A percentile compares a stretch with the other conserved stretches of the same genome.
phyloP scores from a whole-genome alignment of 139 green algal genomes.

The Picochlorum sp. region DNA sequence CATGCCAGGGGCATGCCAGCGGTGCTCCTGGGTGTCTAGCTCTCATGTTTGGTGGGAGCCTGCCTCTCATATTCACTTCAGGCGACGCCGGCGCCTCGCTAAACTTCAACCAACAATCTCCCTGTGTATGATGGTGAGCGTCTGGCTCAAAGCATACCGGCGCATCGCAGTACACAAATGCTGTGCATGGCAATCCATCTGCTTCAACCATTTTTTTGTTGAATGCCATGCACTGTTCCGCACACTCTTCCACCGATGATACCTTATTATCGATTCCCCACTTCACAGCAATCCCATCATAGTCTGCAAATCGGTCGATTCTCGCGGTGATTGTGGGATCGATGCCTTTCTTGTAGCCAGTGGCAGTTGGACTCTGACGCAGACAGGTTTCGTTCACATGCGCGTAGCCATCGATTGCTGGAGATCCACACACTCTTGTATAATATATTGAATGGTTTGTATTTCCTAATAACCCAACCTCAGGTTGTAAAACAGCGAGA shows the following conservation, averaged over 20 bases:
- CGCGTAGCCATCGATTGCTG: conserved; percentile 57
- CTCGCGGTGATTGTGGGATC: conserved; percentile 1
- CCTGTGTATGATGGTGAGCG: conserved; percentile 63
- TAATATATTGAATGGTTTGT: neutral
- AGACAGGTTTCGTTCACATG: conserved; percentile 56
- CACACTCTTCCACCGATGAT: conserved; percentile 49
- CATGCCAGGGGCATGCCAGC: conserved; percentile 45
- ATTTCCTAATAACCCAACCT: neutral
- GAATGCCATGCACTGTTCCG: conserved; percentile 42
- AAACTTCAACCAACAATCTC: conserved; percentile 86
- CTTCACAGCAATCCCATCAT: conserved; percentile 60
- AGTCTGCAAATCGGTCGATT: conserved; percentile 39
- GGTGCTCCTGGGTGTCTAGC: conserved; percentile 35
- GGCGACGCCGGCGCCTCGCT: conserved; percentile 42
- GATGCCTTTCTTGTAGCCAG: conserved; percentile 10
- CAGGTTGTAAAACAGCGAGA: too few species aligned
- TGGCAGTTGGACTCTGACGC: conserved; percentile 33
- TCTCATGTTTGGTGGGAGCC: conserved; percentile 18
- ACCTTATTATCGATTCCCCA: conserved; percentile 76
- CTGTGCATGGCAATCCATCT: conserved; percentile 69
- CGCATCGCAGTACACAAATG: conserved; percentile 62
- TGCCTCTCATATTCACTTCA: conserved; percentile 60
- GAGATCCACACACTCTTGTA: conserved; percentile 43
- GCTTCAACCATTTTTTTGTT: conserved; percentile 6
- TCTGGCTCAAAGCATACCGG: conserved; percentile 78